phyloP scores from a whole-genome alignment of 306 rosid species.

The Castanospermum australe region DNA sequence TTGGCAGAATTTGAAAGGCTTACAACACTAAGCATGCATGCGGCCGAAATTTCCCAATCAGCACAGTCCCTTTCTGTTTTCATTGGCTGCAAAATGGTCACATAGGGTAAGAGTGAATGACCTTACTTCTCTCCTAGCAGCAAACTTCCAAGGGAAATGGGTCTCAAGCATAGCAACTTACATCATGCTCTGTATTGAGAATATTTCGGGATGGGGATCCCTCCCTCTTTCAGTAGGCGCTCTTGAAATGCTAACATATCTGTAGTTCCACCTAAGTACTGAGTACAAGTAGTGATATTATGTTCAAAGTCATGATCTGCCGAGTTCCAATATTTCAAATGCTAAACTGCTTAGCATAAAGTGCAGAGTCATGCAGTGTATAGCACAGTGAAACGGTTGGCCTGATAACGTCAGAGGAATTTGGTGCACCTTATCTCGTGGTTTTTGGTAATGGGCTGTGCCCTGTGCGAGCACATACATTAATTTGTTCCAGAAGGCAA shows the following conservation, averaged over 20 bases:
- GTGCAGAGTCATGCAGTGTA: not conserved
- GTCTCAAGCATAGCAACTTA: too few relatives aligned
- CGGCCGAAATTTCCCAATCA: too few relatives aligned
- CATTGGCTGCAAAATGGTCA: too few relatives aligned
- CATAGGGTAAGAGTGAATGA: too few relatives aligned
- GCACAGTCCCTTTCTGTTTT: too few relatives aligned
- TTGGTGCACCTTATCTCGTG: slow-evolving; percentile 20
- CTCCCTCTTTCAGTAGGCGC: not conserved
- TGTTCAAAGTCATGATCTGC: not conserved
- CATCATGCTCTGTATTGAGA: not conserved
- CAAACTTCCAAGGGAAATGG: too few relatives aligned
- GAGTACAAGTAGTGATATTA: not conserved
- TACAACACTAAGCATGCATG: too few relatives aligned
- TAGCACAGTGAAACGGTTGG: slow-evolving; percentile 1
- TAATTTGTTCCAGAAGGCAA: slow-evolving; percentile 27
- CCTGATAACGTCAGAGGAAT: slow-evolving; percentile 21
- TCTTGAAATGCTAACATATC: not conserved
- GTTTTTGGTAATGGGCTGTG: not conserved
- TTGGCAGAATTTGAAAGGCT: too few relatives aligned
- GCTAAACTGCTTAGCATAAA: not conserved
- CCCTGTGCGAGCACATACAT: not conserved
- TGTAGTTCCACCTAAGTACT: not conserved
- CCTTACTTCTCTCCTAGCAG: too few relatives aligned
- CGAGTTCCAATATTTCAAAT: not conserved
- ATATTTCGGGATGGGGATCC: not conserved